phyloP scores from a whole-genome alignment of 208 protist species.

The Blastocrithidia nonstop region DNA sequence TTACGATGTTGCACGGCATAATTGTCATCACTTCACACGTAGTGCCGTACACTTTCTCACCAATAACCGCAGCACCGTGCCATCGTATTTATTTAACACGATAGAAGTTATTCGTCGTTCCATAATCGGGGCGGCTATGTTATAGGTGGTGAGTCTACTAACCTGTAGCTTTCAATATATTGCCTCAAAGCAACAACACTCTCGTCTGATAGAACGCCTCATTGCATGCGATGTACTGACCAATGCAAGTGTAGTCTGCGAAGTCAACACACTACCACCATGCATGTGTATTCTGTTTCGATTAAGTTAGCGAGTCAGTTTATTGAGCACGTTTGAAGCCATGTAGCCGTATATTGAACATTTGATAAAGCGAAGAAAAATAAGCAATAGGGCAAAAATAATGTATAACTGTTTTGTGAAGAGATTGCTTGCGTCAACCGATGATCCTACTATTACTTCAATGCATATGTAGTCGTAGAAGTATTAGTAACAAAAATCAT shows the following conservation, averaged over 20 bases:
- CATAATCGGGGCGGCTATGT: conserved; percentile 16
- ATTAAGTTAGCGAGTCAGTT: conserved; percentile 10
- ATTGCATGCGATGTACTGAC: conserved; percentile 17
- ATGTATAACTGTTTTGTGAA: too few species aligned
- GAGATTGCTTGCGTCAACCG: too few species aligned
- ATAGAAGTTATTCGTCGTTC: conserved; percentile 23
- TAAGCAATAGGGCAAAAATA: conserved; percentile 12
- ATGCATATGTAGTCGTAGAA: too few species aligned
- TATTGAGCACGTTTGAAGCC: conserved; percentile 7
- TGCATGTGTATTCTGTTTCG: conserved; percentile 41
- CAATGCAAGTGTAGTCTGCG: conserved; percentile 14
- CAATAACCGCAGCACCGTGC: conserved; percentile 6
- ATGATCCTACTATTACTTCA: too few species aligned
- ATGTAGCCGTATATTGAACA: conserved; percentile 25
- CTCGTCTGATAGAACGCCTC: conserved; percentile 22
- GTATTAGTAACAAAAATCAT: too few species aligned
- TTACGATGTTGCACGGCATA: conserved; percentile 81
- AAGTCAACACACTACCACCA: conserved; percentile 23
- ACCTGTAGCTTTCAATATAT: conserved; percentile 29
- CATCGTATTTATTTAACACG: conserved; percentile 34
- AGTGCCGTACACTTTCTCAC: conserved; percentile 52
- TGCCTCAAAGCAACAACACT: conserved; percentile 11
- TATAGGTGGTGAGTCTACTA: conserved; percentile 20
- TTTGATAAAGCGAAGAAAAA: conserved; percentile 11
- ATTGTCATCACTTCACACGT: conserved; percentile 88